Evolutionary conservation across 192 early-diverging fungal species (phyloP), one percentile per base, ranked within the genome.

Genomic region (Linderina pennispora): DNA sequence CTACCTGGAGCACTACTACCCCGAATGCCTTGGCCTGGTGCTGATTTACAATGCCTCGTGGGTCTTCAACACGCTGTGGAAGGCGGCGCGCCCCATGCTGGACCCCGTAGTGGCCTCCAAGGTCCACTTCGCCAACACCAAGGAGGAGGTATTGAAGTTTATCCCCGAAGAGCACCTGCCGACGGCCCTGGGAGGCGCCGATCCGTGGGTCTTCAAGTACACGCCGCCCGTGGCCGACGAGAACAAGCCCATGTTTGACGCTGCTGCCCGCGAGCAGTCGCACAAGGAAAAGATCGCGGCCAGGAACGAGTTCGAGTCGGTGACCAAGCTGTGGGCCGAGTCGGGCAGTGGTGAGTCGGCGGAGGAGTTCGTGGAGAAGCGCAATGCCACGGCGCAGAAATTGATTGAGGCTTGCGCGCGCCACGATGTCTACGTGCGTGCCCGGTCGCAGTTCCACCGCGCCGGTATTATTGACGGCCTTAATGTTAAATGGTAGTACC

Each of bases 71-170:
- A 81, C 80, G 37, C 49, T 90, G 40, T 96, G 92, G 92, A 79
- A 78, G 36, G 53, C 93, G 34, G 85, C 94, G 48, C 68, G 80
- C 35, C 86, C 88, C 23, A 63, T 91, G 50, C 72, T 96, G 9
- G 92, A 96, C 53, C 89, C 92, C 20, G 87, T 93, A 13, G 92
- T 96, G 1, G 90, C 81, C 22, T 71, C 76, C 32, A 96, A 96
- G 59, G 82, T 96, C 50, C 58, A 77, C 19, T 94, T 96, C 50
- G 78, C 82, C 6, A 75, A 79, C 4, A 61, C 49, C 19, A 31
- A 76, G 13, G 76, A 84, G 16, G 81, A 90, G 11, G 45, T 92
- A 15, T 56, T 57, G 9, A 53, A 80, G 21, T 83, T 77, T 25
- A 84, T 95, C 35, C 75, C 75, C 15, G 57, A 69, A 3, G 72